These are phyloP conservation scores for Pestalotiopsis sp. DNA, from an alignment of 2,329 filamentous ascomycete genomes.

Conservation along the genomic window DNA sequence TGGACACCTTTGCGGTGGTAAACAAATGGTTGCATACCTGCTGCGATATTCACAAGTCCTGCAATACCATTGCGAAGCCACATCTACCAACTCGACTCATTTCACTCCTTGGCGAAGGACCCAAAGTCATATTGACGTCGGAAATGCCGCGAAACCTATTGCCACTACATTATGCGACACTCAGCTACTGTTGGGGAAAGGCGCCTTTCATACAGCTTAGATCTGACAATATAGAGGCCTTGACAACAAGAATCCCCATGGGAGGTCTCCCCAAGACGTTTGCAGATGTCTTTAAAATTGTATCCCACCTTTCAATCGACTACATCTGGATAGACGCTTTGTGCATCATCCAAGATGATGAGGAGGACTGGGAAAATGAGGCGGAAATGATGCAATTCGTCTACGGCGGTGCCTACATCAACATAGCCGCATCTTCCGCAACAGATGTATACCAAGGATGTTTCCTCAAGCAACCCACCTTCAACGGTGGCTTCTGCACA, in stretches of 20 bases:
- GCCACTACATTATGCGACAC: background rate
- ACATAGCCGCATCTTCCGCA: background rate
- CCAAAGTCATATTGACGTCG: background rate
- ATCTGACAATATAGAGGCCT: background rate
- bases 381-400: background rate
- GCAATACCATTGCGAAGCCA: background rate
- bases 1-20: background rate
- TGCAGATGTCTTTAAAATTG: background rate
- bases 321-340: background rate
- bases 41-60: background rate
- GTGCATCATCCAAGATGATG: background rate
- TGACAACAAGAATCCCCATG: background rate
- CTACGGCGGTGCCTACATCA: background rate
- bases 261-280: background rate
- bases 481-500: background rate
- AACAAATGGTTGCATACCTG: background rate
- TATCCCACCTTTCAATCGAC: background rate
- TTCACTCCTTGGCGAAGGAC: background rate
- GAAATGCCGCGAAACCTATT: rapidly evolving
- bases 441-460: background rate
- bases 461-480: background rate
- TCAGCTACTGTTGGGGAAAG: background rate
- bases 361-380: background rate
- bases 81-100: background rate
- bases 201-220: background rate